Evolutionary conservation across 148 eudicot species (phyloP), one percentile per base, ranked within the genome.

Genomic region (Fagopyrum homotropicum): DNA sequence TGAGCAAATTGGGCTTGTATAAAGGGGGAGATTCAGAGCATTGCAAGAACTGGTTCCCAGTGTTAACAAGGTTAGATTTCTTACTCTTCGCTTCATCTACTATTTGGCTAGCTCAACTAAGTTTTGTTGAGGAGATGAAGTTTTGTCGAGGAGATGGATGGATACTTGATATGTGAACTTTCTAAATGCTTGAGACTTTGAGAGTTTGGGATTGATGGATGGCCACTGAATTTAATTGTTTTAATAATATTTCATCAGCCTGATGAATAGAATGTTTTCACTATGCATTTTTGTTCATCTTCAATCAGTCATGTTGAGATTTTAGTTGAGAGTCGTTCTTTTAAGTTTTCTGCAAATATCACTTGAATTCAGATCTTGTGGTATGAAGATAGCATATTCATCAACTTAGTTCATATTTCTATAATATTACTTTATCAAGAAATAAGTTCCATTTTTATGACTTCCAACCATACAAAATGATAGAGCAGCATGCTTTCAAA

Each of bases 21-120:
- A 4, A 4, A 44, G 7, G 61, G 61, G 16, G 61, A 26, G 7
- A 30, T 63, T 90, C 64, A 88, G 88, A 80, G 91, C 94, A 52
- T 52, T 90, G 80, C 94, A 90, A 74, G 94, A 90, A 61, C 83
- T 90, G 50, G 94, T 90, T 81, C 94, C 94, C 14, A 88, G 89
- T 78, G 91, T 85, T 76, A 90, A 88, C 81, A 90, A 90, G 89
- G 94, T 90, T 10, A 11, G 83, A 66, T 69, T 78, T 45, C 10
- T 19, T 57, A 74, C 12, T 16, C 50, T 16, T 19, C 12, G 52
- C 52, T 49, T 49, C 30, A 57, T 57, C 63, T 57, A 19, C 11
- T 57, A 19, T 57, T 57, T 57, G 63, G 30, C 63, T 57, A 57
- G 7, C 63, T 57, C 30, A 57, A 57, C 7, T 57, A 30, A 57